Evolutionary conservation across 2,329 filamentous ascomycete genomes (phyloP), one percentile per base, ranked within the genome.

Genomic region (Zymoseptoria tritici): DNA sequence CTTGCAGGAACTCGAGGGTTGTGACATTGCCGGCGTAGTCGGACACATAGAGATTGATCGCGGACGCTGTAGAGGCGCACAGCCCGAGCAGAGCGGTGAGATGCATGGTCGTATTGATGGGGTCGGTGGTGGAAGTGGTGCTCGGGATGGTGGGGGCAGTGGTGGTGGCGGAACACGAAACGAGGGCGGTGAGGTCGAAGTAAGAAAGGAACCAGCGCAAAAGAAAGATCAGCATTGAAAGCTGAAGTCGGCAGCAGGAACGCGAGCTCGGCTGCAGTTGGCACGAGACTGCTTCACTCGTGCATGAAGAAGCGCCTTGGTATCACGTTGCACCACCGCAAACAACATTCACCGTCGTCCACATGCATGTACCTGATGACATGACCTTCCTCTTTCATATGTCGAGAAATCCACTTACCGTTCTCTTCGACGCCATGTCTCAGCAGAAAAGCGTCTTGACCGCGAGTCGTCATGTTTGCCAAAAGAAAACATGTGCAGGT

Each of bases 21-120:
- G 74, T 73, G 53, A 81, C 65, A n/a, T 71, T 72, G 53, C 79
- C 79, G 55, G 66, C 71, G 68, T 80, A 81, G 46, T 78, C 77
- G 26, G 76, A 66, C 9, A 76, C 73, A 61, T 76, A 78, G 31
- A 80, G 73, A 60, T 74, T 76, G 21, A 69, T 70, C 6, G 73
- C 70, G 20, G 60, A 56, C 54, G 36, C 66, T 4, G 62, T 64
- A n/a, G 65, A 60, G 22, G 62, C 56, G 58, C 61, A 59, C 42
- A 66, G 57, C 56, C 64, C 62, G 55, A 66, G 60, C 19, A 64
- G 56, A 9, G 60, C 22, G 31, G 60, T 31, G 52, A 59, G 29
- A 22, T 60, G 57, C 62, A 63, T 66, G 50, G 56, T 54, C 2
- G 58, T 54, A 11, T 57, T 49, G 57, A 20, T 46, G 58, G 54